These are phyloP conservation scores for Aspergillus tubingensis DNA, from an alignment of 2,329 filamentous ascomycete species.

Conservation along the genomic window DNA sequence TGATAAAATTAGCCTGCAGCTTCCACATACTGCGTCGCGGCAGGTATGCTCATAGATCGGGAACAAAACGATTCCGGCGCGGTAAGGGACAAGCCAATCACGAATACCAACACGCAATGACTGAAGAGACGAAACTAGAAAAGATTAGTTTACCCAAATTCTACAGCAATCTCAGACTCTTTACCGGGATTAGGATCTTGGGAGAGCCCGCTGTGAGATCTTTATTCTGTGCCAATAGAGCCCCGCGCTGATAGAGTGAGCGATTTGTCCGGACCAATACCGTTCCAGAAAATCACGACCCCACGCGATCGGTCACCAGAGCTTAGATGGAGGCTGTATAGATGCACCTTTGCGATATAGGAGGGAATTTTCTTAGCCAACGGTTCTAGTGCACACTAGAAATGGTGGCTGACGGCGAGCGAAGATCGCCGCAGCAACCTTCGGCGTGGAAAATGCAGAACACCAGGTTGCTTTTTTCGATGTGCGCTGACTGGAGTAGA, in stretches of 20 bases:
- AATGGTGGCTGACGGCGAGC: background rate
- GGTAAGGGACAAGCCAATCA: background rate
- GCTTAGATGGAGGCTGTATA: background rate
- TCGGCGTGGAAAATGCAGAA: background rate
- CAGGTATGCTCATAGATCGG: background rate
- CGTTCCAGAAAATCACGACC: conserved; percentile 4
- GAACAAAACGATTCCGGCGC: background rate
- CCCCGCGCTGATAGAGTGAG: conserved; percentile 9
- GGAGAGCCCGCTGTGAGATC: background rate
- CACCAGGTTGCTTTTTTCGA: background rate
- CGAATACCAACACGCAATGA: background rate
- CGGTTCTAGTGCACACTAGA: background rate
- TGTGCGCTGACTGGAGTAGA: background rate
- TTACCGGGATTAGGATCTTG: background rate
- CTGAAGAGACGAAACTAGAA: background rate
- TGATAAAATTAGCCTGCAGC: conserved; percentile 30
- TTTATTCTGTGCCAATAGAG: background rate
- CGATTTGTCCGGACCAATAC: conserved; percentile 18
- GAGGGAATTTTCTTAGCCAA: conserved; percentile 13
- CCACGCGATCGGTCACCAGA: conserved; percentile 9
- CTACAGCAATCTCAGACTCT: background rate
- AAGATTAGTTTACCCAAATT: background rate
- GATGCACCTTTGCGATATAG: background rate
- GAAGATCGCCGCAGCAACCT: background rate
- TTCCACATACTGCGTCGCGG: conserved; percentile 24